Evolutionary conservation across 2,329 filamentous ascomycete genomes (phyloP), one percentile per base, ranked within the genome.

Genomic region (Fusarium chuoi): DNA sequence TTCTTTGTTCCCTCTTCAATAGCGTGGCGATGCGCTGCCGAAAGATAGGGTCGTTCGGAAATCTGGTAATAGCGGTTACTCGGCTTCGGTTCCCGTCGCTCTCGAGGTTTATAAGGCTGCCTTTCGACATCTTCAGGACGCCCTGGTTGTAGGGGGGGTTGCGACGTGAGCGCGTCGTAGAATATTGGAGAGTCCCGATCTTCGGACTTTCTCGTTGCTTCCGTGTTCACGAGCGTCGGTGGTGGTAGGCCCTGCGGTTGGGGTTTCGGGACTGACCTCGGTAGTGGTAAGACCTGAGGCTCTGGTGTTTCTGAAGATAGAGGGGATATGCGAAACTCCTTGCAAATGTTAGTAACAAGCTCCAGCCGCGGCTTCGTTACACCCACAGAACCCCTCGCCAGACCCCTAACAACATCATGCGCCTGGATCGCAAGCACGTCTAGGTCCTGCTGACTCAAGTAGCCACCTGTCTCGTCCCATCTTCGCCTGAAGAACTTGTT

Each of bases 21-120:
- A 1, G 73, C 67, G n/a, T 78, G 68, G 20, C 81, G 79, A 44
- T 79, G 75, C 38, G 64, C 41, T 7, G 74, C 74, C 14, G 74
- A 71, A 18, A 77, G 68, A 54, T 82, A 82, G 75, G 81, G 36
- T 75, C 74, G 20, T 65, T 56, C 14, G 52, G 35, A 42, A 26
- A 76, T 58, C 30, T 68, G 68, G 22, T 75, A 75, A 24, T 44
- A 77, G 7, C 54, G 54, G 30, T 75, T 74, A 11, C 46, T 49
- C 6, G 75, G 61, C 13, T 64, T 67, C 1, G 67, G 65, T n/a
- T 65, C 66, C 10, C 56, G 68, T 36, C 55, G 74, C 38, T 65
- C 62, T 49, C 62, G 68, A n/a, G 65, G 54, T 28, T 61, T 64
- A 46, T 73, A 77, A 12, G 63, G 52, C 18, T 46, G 48, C 18